phyloP scores from a whole-genome alignment of 2,329 filamentous ascomycete species.

The Trichoderma lentiforme region DNA sequence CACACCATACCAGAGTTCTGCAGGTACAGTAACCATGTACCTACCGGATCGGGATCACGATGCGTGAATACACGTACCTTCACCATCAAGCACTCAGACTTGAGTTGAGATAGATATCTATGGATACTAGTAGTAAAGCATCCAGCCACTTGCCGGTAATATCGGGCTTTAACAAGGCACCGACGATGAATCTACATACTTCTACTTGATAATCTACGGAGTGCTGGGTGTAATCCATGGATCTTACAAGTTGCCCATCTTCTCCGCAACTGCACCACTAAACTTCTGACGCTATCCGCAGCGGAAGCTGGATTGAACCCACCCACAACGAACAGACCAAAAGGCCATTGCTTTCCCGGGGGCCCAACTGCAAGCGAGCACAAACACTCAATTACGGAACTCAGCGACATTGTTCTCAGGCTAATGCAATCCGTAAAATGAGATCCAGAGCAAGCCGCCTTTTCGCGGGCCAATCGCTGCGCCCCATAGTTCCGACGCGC shows the following conservation, averaged over 20 bases:
- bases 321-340: not conserved
- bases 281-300: not conserved
- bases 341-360: not conserved
- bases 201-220: too few relatives aligned
- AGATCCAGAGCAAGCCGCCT: not conserved
- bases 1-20: not conserved
- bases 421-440: not conserved
- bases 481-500: not conserved
- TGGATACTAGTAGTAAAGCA: not conserved
- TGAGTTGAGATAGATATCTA: not conserved
- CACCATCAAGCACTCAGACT: not conserved
- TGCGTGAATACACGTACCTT: not conserved
- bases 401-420: not conserved
- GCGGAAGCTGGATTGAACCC: not conserved
- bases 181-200: not conserved
- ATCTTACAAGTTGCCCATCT: not conserved
- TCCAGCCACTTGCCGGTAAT: not conserved
- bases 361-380: not conserved
- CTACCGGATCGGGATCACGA: not conserved
- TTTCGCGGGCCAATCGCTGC: not conserved
- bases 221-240: not conserved
- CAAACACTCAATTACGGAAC: not conserved
- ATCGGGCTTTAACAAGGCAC: not conserved
- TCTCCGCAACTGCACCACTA: not conserved
- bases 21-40: not conserved